These are phyloP conservation scores for Aspergillus sojae DNA, from an alignment of 2,329 filamentous ascomycete species.

Conservation along the genomic window DNA sequence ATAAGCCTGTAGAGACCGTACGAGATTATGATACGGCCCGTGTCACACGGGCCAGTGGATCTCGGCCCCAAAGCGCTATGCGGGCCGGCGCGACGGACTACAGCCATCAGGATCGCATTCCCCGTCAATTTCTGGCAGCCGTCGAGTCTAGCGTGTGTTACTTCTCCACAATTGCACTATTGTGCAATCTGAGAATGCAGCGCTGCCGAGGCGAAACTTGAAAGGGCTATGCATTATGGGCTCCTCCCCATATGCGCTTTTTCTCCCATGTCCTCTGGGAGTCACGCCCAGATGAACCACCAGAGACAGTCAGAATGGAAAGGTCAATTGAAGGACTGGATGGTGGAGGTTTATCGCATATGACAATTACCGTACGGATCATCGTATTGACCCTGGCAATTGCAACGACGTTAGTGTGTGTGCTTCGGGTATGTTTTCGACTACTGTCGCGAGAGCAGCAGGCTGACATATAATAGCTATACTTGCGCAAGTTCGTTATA, in stretches of 20 bases:
- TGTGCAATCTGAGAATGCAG: background rate
- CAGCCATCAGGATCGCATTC: background rate
- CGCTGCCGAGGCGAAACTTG: too few relatives aligned
- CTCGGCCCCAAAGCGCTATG: background rate
- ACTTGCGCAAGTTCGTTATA: conserved; percentile 19
- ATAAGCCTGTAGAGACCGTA: background rate
- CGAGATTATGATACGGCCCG: background rate
- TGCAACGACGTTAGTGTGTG: conserved; percentile 7
- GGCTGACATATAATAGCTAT: conserved; percentile 12
- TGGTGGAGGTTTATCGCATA: background rate
- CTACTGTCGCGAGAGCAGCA: background rate
- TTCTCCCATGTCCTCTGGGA: background rate
- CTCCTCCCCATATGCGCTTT: background rate
- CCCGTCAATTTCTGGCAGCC: background rate
- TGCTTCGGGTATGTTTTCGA: conserved; percentile 3
- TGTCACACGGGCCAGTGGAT: background rate
- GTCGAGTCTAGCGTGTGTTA: background rate
- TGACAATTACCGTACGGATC: conserved; percentile 5
- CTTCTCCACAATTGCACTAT: background rate
- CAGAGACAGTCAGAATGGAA: background rate
- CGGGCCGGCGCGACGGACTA: background rate
- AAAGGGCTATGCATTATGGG: background rate
- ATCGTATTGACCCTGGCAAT: conserved; percentile 8
- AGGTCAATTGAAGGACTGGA: background rate
- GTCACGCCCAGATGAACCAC: background rate